A percentile compares a stretch with the other conserved stretches of the same genome.
phyloP scores from a whole-genome alignment of 352 stramenopile genomes.

The Globisporangium acanthophoron region DNA sequence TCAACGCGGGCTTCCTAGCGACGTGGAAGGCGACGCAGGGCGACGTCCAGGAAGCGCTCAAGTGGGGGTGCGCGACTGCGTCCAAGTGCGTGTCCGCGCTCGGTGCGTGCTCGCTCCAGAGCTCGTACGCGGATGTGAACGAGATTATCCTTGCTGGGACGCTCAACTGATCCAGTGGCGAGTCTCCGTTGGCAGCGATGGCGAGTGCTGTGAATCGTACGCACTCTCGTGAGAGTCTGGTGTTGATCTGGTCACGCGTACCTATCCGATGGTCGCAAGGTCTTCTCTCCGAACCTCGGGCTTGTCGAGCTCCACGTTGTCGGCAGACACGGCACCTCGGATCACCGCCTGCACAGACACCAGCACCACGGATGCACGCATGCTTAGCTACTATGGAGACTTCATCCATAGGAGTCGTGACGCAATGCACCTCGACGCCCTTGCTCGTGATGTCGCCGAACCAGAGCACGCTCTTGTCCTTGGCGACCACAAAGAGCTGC shows the following conservation, averaged over 20 bases:
- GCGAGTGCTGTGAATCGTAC: too few relatives aligned
- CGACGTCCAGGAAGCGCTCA: constrained; percentile 43
- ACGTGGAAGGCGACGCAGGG: constrained; percentile 56
- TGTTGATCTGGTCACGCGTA: neutral
- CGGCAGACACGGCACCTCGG: constrained; percentile 23
- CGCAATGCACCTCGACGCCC: constrained; percentile 25
- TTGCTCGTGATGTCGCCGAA: constrained; percentile 37
- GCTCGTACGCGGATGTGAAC: constrained; percentile 41
- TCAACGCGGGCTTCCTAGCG: constrained; percentile 75
- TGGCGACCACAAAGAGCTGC: constrained; percentile 55
- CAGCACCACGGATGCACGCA: neutral
- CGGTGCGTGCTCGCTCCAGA: constrained; percentile 43
- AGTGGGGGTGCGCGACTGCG: constrained; percentile 67
- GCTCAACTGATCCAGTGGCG: neutral
- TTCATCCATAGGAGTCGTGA: neutral
- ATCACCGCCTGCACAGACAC: constrained; percentile 19
- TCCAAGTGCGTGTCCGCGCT: constrained; percentile 48
- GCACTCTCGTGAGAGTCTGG: neutral
- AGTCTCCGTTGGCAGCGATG: too few relatives aligned
- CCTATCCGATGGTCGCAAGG: neutral
- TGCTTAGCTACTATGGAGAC: neutral
- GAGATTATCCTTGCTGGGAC: constrained; percentile 19
- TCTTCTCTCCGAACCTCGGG: neutral
- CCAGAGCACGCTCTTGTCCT: constrained; percentile 52
- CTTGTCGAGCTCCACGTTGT: constrained; percentile 18